A percentile compares a stretch with the other conserved stretches of the same genome.
phyloP scores from a whole-genome alignment of 2,329 filamentous ascomycete genomes.

The Ceratocystiopsis minuta region DNA sequence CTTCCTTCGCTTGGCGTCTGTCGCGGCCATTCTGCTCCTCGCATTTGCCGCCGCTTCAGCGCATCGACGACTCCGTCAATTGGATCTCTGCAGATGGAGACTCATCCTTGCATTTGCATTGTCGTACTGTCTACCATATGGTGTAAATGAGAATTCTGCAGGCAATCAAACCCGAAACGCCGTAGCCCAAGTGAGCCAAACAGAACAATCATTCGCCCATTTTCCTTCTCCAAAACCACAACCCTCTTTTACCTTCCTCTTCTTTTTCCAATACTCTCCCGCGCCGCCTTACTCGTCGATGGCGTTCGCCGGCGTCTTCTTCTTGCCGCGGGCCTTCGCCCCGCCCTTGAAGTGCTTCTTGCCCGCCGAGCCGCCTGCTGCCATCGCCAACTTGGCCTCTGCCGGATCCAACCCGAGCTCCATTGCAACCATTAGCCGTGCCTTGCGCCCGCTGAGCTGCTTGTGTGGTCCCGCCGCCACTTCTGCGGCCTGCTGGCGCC shows the following conservation, averaged over 20 bases:
- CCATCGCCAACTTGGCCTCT: conserved; percentile 43
- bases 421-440: conserved; percentile 60
- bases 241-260: neutral
- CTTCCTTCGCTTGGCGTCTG: too few species aligned
- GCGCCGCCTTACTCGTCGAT: conserved; percentile 2
- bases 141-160: too few species aligned
- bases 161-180: too few species aligned
- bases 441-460: conserved; percentile 66
- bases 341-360: conserved; percentile 96
- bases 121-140: too few species aligned
- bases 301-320: conserved; percentile 11
- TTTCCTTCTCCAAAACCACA: too few species aligned
- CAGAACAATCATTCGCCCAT: too few species aligned
- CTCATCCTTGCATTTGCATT: too few species aligned
- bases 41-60: too few species aligned
- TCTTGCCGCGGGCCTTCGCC: conserved; percentile 29
- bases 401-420: conserved; percentile 72
- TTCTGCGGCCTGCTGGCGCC: conserved; percentile 17
- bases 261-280: neutral
- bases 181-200: too few species aligned
- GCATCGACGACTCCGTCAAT: too few species aligned
- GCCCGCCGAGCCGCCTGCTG: conserved; percentile 36
- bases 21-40: too few species aligned
- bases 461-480: conserved; percentile 22
- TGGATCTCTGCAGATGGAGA: too few species aligned